Evolutionary conservation across 2,329 filamentous ascomycete species (phyloP).

Genomic region (Neurospora sp.): DNA sequence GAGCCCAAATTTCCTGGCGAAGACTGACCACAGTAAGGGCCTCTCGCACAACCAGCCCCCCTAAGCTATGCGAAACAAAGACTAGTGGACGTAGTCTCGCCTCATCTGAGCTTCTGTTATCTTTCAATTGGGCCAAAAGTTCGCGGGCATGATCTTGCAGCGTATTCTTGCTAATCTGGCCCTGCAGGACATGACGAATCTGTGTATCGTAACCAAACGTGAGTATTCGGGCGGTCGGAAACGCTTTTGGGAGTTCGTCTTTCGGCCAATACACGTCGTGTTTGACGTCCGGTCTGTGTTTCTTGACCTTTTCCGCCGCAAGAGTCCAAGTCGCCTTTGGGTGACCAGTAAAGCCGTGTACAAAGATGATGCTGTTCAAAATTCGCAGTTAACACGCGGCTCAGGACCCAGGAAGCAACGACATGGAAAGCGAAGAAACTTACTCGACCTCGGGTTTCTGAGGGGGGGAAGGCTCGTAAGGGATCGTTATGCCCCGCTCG

Average conservation of each 20-base stretch:
- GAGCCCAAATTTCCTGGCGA: too few species aligned
- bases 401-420: neutral
- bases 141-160: too few species aligned
- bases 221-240: constrained; percentile 18
- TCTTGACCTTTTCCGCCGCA: too few species aligned
- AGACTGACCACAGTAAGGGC: too few species aligned
- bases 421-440: neutral
- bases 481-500: neutral
- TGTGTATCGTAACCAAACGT: constrained; percentile 22
- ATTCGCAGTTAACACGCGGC: neutral
- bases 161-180: constrained; percentile 16
- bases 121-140: too few species aligned
- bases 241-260: constrained; percentile 15
- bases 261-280: constrained; percentile 14
- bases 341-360: neutral
- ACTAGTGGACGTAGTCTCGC: too few species aligned
- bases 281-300: too few species aligned
- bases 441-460: neutral
- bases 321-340: neutral
- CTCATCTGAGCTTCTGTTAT: too few species aligned
- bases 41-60: too few species aligned
- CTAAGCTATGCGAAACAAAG: too few species aligned
- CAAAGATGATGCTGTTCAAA: neutral
- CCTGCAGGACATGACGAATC: constrained; percentile 16
- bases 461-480: neutral